A percentile compares a stretch with the other conserved stretches of the same genome.
Conservation (phyloP, 2,329 filamentous ascomycete genomes). For the Ophiostoma populinum region DNA sequence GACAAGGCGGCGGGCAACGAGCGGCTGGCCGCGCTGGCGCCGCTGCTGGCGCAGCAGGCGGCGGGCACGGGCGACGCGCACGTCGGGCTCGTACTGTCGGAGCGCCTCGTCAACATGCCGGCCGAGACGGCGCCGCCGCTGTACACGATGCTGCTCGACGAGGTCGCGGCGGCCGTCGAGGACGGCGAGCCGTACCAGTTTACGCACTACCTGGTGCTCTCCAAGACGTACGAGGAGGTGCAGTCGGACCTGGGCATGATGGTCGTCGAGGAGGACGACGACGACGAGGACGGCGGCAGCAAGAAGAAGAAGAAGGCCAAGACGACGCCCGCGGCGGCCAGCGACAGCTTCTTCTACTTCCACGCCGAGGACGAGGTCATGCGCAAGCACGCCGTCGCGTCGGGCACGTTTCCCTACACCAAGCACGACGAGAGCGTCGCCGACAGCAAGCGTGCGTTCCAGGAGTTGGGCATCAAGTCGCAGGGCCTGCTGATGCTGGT, state of each 20-base stretch:
- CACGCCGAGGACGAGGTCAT: conserved; percentile 90
- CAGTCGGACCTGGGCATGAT: conserved; percentile 44
- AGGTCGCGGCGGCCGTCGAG: conserved; percentile 73
- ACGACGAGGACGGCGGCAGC: conserved; percentile 36
- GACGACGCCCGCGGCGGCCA: neutral
- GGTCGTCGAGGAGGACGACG: conserved; percentile 7
- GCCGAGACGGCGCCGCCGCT: conserved; percentile 80
- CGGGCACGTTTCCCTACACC: conserved; percentile 58
- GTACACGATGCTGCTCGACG: conserved; percentile 86
- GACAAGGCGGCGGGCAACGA: conserved; percentile 33
- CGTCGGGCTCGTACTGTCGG: conserved; percentile 75
- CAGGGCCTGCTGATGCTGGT: conserved; percentile 76
- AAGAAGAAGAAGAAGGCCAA: conserved; percentile 43
- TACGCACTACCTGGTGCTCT: conserved; percentile 79
- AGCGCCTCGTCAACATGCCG: conserved; percentile 94
- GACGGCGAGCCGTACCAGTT: conserved; percentile 88
- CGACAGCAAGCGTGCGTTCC: conserved; percentile 87
- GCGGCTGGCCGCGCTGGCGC: conserved; percentile 36
- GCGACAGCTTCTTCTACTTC: conserved; percentile 57
- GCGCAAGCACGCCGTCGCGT: conserved; percentile 54
- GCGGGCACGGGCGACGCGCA: conserved; percentile 21
- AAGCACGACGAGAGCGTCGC: conserved; percentile 67
- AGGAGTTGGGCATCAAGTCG: conserved; percentile 77
- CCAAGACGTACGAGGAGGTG: conserved; percentile 83
- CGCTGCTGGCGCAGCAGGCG: conserved; percentile 30